Conservation (phyloP, 2,329 filamentous ascomycete species). For the Aspergillus sp. region DNA sequence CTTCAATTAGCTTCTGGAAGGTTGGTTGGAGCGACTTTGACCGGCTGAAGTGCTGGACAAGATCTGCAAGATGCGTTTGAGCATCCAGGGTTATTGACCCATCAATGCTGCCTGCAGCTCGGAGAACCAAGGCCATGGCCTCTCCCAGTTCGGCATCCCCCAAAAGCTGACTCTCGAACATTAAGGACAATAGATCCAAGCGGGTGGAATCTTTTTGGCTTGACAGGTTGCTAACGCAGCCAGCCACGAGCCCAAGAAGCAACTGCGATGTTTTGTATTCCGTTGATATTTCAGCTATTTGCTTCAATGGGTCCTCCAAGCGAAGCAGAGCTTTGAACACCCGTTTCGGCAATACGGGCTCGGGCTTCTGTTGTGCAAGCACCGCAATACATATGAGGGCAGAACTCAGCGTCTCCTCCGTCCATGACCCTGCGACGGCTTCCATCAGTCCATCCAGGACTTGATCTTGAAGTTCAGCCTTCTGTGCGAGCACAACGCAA, state of each 20-base stretch:
- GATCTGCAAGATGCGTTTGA: conserved; percentile 64
- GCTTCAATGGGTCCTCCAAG: conserved; percentile 31
- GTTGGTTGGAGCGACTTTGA: conserved; percentile 59
- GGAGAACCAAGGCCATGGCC: conserved; percentile 35
- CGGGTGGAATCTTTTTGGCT: conserved; percentile 36
- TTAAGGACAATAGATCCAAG: conserved; percentile 47
- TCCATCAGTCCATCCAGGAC: conserved; percentile 88
- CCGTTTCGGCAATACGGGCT: conserved; percentile 66
- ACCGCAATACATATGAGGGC: conserved; percentile 79
- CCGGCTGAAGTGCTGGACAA: conserved; percentile 66
- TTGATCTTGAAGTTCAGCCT: conserved; percentile 74
- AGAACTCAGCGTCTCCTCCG: conserved; percentile 67
- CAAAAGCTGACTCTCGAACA: conserved; percentile 36
- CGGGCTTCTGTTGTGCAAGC: conserved; percentile 74
- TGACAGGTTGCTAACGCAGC: conserved; percentile 34
- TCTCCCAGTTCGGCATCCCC: conserved; percentile 28
- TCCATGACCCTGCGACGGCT: conserved; percentile 76
- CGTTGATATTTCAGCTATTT: conserved; percentile 34
- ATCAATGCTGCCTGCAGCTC: conserved; percentile 41
- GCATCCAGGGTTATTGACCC: conserved; percentile 43
- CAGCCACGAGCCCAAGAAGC: conserved; percentile 37
- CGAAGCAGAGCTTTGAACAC: conserved; percentile 58
- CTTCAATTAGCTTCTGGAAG: conserved; percentile 66
- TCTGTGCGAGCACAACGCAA: conserved; percentile 78
- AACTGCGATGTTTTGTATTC: conserved; percentile 36